These are phyloP conservation scores for Brasenia schreberi DNA, from an alignment of 164 flowering plant species.

Conservation along the genomic window DNA sequence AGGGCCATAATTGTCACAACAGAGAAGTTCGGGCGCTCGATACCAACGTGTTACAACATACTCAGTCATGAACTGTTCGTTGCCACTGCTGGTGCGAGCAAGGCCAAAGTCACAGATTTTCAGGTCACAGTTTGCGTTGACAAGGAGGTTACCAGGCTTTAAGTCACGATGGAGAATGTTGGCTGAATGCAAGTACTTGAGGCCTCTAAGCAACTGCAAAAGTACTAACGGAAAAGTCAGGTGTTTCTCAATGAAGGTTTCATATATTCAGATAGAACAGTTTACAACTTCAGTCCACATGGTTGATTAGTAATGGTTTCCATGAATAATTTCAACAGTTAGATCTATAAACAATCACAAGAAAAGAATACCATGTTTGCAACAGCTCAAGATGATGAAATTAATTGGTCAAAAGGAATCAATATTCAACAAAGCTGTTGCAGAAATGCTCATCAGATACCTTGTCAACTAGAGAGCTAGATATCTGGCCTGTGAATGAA, in stretches of 20 bases:
- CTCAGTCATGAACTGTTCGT: constrained; percentile 91
- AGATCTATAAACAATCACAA: background rate
- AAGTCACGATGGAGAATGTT: constrained; percentile 90
- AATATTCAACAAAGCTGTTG: no score
- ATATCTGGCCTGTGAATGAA: no score
- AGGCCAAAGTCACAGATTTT: constrained; percentile 93
- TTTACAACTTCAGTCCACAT: background rate
- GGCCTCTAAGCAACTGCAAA: constrained; percentile 69
- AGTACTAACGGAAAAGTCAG: background rate
- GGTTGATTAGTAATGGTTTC: background rate
- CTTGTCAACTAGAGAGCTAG: no score
- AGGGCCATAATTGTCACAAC: constrained; percentile 87
- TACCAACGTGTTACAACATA: constrained; percentile 98
- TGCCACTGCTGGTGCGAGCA: constrained; percentile 70
- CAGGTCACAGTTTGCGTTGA: constrained; percentile 86
- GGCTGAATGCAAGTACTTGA: constrained; percentile 90
- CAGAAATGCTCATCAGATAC: no score
- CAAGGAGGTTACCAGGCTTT: constrained; percentile 87
- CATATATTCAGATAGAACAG: background rate
- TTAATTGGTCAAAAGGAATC: background rate
- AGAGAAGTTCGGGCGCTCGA: constrained; percentile 88
- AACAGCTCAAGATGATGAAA: background rate
- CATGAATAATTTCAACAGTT: background rate
- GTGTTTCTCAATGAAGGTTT: background rate
- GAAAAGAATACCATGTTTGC: background rate